These are phyloP conservation scores for Lasiodiplodia theobromae DNA, from an alignment of 2,329 filamentous ascomycete genomes.

Conservation along the genomic window DNA sequence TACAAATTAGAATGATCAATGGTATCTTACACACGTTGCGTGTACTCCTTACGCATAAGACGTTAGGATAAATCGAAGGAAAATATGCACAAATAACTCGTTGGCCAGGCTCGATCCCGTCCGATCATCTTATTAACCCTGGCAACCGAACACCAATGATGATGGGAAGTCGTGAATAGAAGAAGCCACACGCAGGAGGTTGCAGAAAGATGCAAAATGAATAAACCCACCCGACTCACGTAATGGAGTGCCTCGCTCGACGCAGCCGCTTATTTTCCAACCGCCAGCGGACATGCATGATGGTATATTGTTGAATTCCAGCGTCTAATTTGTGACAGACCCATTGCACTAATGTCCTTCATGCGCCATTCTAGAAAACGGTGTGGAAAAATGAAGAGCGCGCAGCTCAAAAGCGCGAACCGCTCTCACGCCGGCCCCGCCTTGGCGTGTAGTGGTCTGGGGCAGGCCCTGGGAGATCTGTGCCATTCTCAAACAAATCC, in stretches of 20 bases:
- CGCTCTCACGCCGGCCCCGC: constrained; percentile 19
- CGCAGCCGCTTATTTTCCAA: neutral
- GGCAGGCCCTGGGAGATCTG: constrained; percentile 36
- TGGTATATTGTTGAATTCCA: constrained; percentile 2
- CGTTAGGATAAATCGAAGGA: neutral
- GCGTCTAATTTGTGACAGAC: constrained; percentile 2
- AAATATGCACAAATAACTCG: neutral
- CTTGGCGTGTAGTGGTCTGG: constrained; percentile 21
- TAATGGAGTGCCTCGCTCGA: neutral
- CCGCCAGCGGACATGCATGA: neutral
- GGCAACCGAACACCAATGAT: neutral
- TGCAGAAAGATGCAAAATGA: constrained; percentile 5
- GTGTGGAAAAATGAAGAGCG: neutral
- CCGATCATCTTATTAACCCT: constrained; percentile 13
- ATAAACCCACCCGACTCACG: neutral
- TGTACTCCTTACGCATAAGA: neutral
- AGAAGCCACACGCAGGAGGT: neutral
- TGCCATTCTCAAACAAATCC: constrained; percentile 82
- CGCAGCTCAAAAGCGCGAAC: neutral
- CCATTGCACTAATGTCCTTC: neutral
- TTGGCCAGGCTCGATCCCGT: neutral
- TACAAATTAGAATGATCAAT: constrained; percentile 1
- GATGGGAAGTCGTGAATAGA: neutral
- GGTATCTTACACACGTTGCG: constrained; percentile 21
- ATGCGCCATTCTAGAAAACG: neutral